Evolutionary conservation across 129 eudicot species (phyloP), one percentile per base, ranked within the genome.

Genomic region (Chrysanthemum seticuspe): DNA sequence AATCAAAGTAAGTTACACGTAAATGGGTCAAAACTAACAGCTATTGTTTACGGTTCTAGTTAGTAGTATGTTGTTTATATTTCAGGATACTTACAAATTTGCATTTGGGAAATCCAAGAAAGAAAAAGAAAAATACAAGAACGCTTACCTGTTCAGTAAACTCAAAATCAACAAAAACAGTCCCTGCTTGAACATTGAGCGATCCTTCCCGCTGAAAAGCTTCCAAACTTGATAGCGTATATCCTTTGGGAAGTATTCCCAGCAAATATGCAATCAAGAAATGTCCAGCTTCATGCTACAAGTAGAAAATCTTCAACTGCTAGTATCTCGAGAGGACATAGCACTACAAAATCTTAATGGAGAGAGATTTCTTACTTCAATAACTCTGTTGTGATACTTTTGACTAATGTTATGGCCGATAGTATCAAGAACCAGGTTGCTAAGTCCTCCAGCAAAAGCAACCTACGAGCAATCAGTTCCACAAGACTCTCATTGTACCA

Each of bases 271-370:
- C 90, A 72, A 87, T 85, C 78, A 87, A 75, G 82, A 89, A 89
- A 79, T 89, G 96, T 54, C 97, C 97, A 71, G 95, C 97, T 81
- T 90, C 98, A 80, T 94, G 97, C 97, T 94, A 73, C 71, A 80
- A 49, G 14, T 70, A 62, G 15, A 52, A 52, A 51, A 62, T 36
- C 14, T n/a, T 62, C 34, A 53, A 51, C 47, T 40, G 47, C 2
- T 40, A 57, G 21, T 57, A 18, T 34, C 29, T 75, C 15, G 44
- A 13, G 49, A 58, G 29, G 52, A 50, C 19, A 65, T 56, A 18
- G 34, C 51, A 67, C 61, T 57, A 60, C 10, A 44, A 44, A 5
- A 1, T 62, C n/a, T 19, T 15, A 31, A 44, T n/a, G 13, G 53
- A 76, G 55, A 78, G 19, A 36, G 54, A 47, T 11, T 61, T 58